Percentiles rank a stretch among this genome's conserved stretches.
Conservation (phyloP, 139 green algal genomes). For the Nannochloris sp. region DNA sequence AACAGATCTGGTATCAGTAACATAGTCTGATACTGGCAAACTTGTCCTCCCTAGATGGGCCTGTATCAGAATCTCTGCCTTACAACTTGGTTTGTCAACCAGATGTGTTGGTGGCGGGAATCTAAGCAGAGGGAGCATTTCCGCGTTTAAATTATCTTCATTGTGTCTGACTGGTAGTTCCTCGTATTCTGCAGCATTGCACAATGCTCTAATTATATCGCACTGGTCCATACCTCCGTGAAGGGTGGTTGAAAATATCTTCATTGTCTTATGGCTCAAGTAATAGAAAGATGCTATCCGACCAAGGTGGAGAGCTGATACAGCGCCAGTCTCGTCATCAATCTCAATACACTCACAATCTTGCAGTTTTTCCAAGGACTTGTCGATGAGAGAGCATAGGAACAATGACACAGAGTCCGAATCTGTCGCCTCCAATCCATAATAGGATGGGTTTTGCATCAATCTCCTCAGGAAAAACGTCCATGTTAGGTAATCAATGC, state of each 20-base stretch:
- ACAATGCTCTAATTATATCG: conserved; percentile 56
- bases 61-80: conserved; percentile 90
- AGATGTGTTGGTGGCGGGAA: conserved; percentile 10
- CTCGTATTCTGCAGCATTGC: conserved; percentile 78
- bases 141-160: conserved; percentile 89
- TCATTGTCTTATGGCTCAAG: conserved; percentile 80
- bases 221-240: conserved; percentile 40
- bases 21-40: conserved; percentile 88
- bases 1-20: conserved; percentile 85
- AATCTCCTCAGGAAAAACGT: conserved; percentile 80
- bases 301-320: conserved; percentile 54
- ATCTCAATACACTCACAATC: conserved; percentile 61
- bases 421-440: conserved; percentile 62
- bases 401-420: conserved; percentile 55
- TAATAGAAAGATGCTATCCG: conserved; percentile 91
- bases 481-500: conserved; percentile 94
- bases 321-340: conserved; percentile 37
- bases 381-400: conserved; percentile 65
- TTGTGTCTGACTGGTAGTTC: conserved; percentile 97
- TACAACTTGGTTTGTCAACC: conserved; percentile 84
- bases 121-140: conserved; percentile 51
- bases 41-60: conserved; percentile 71
- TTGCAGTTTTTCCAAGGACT: conserved; percentile 55
- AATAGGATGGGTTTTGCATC: conserved; percentile 91
- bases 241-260: conserved; percentile 55